Conservation (phyloP, 1,284 basidiomycete genomes). For the Fomitopsis pinicola region DNA sequence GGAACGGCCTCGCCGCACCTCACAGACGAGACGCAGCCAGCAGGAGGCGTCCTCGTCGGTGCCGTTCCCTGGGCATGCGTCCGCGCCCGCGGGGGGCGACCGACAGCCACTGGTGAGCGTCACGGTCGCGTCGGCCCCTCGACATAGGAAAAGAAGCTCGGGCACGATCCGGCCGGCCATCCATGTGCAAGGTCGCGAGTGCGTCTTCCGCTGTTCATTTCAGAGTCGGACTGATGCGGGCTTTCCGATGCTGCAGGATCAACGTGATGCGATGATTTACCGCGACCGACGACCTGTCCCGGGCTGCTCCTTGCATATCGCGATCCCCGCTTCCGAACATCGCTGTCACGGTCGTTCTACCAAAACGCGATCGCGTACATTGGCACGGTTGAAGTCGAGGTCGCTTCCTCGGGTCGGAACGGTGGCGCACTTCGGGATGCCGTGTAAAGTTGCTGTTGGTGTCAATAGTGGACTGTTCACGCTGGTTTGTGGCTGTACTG, state of each 20-base stretch:
- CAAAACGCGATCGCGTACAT: background rate
- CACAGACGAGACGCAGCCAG: slow-evolving; percentile 16
- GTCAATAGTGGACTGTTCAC: background rate
- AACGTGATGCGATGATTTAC: slow-evolving; percentile 4
- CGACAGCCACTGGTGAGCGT: slow-evolving; percentile 22
- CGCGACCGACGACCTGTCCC: background rate
- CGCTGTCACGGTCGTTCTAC: no score
- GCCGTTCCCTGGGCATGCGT: slow-evolving; percentile 4
- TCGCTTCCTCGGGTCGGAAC: background rate
- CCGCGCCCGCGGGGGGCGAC: slow-evolving; percentile 3
- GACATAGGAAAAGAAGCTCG: slow-evolving; percentile 24
- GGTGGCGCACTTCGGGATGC: background rate
- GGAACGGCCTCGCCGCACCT: slow-evolving; percentile 13
- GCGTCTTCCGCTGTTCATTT: background rate
- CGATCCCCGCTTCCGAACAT: background rate
- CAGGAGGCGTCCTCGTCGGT: slow-evolving; percentile 8
- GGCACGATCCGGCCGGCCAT: slow-evolving; percentile 27
- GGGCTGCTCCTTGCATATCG: background rate
- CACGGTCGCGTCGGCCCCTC: slow-evolving; percentile 19
- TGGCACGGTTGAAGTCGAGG: background rate
- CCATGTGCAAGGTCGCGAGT: slow-evolving; percentile 23
- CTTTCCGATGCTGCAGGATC: background rate
- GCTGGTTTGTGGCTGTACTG: background rate
- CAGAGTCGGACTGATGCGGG: background rate
- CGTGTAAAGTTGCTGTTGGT: background rate